Evolutionary conservation across 129 eudicot genomes (phyloP).

Genomic region (Glebionis coronaria): DNA sequence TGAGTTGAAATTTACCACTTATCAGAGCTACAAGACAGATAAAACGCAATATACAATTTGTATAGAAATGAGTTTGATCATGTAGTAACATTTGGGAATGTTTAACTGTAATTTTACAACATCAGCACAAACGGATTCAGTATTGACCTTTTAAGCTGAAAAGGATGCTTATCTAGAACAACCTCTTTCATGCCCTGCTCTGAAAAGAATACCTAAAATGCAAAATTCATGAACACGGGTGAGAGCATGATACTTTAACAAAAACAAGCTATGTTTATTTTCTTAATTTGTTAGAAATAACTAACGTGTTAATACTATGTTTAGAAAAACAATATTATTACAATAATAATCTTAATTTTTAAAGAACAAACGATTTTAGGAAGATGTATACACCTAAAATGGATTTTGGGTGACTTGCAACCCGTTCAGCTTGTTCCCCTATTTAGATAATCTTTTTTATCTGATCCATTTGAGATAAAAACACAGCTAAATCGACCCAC

Average conservation of each 20-base stretch:
- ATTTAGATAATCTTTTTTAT: neutral
- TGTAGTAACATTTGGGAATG: neutral
- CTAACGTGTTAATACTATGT: conserved; percentile 3
- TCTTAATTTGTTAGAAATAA: too few species aligned
- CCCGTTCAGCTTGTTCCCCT: neutral
- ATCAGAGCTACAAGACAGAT: neutral
- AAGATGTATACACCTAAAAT: too few species aligned
- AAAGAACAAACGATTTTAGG: too few species aligned
- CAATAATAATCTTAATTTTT: too few species aligned
- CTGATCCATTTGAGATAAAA: neutral
- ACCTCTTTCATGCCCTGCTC: conserved; percentile 65
- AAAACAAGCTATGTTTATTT: neutral
- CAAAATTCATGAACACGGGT: conserved; percentile 22
- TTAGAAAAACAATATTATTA: too few species aligned
- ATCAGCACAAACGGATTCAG: neutral
- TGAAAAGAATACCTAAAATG: conserved; percentile 66
- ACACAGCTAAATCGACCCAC: neutral
- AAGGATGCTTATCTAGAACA: conserved; percentile 65
- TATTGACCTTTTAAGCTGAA: conserved; percentile 66
- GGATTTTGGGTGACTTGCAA: too few species aligned
- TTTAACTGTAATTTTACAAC: neutral
- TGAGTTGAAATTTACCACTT: neutral
- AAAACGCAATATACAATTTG: neutral
- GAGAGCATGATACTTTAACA: neutral
- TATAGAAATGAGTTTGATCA: neutral